These are phyloP conservation scores for Miamiensis avidus DNA, from an alignment of 169 alveolate genomes.

Conservation along the genomic window DNA sequence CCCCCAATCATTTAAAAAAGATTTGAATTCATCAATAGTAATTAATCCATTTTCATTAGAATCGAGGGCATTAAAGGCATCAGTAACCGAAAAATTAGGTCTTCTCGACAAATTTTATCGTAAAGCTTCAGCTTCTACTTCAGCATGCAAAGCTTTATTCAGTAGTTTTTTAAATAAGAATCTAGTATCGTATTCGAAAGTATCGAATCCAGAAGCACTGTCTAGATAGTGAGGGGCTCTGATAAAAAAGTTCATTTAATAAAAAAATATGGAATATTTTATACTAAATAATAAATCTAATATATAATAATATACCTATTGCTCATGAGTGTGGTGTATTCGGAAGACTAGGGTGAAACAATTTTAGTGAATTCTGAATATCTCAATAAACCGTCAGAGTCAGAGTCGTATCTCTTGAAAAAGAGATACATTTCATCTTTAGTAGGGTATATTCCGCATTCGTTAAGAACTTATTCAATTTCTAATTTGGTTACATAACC, in stretches of 20 bases:
- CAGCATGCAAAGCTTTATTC: slow-evolving; percentile 6
- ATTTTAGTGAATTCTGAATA: slow-evolving; percentile 52
- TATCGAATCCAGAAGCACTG: slow-evolving; percentile 10
- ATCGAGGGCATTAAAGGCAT: slow-evolving; percentile 57
- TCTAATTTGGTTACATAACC: slow-evolving; percentile 62
- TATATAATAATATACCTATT: neutral
- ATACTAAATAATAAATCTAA: too few relatives aligned
- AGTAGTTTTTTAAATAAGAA: slow-evolving; percentile 4
- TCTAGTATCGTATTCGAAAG: slow-evolving; percentile 9
- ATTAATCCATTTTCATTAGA: slow-evolving; percentile 46
- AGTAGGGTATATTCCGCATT: slow-evolving; percentile 44
- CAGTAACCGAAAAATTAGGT: slow-evolving; percentile 46
- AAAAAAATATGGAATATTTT: too few relatives aligned
- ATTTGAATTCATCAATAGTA: slow-evolving; percentile 48
- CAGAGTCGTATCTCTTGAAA: slow-evolving; percentile 49
- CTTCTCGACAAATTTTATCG: slow-evolving; percentile 42
- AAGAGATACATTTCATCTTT: slow-evolving; percentile 53
- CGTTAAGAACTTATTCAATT: slow-evolving; percentile 43
- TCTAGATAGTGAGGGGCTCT: neutral
- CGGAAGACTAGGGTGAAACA: slow-evolving; percentile 30
- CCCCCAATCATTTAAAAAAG: slow-evolving; percentile 30
- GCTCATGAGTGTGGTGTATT: slow-evolving; percentile 2
- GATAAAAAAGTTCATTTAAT: too few relatives aligned
- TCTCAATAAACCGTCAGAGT: slow-evolving; percentile 45
- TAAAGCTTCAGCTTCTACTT: slow-evolving; percentile 23